phyloP scores from a whole-genome alignment of 139 green algal genomes.

The Trebouxia sp. region DNA sequence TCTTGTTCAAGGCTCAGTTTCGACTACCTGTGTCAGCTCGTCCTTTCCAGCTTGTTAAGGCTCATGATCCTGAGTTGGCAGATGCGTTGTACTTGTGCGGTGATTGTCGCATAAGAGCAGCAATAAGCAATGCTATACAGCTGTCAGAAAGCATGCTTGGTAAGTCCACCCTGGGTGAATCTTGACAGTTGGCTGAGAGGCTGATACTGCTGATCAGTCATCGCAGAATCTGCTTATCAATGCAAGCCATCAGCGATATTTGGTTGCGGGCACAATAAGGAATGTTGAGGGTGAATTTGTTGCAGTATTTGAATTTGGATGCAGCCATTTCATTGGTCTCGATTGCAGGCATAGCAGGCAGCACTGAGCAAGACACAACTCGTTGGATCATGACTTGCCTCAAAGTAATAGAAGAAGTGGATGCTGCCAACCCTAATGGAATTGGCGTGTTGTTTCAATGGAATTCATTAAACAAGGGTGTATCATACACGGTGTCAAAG shows the following conservation, averaged over 20 bases:
- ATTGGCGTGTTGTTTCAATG: neutral
- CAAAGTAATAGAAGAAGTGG: neutral
- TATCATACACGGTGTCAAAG: constrained; percentile 6
- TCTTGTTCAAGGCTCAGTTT: neutral
- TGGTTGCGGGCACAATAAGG: too few species aligned
- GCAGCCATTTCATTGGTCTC: too few species aligned
- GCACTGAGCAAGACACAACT: constrained; percentile 13
- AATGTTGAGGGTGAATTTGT: too few species aligned
- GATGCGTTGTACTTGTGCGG: too few species aligned
- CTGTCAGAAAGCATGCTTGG: neutral
- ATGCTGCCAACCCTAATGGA: neutral
- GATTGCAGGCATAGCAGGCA: neutral
- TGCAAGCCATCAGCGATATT: too few species aligned
- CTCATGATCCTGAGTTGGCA: neutral
- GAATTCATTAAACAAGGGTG: constrained; percentile 10
- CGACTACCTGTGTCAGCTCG: neutral
- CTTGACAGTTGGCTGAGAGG: too few species aligned
- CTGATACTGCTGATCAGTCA: too few species aligned
- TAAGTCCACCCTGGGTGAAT: too few species aligned
- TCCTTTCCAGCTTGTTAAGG: neutral
- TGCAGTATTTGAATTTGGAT: too few species aligned
- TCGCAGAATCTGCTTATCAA: too few species aligned
- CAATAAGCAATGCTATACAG: neutral
- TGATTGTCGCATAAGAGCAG: neutral
- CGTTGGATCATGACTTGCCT: constrained; percentile 1